phyloP scores from a whole-genome alignment of 305 asterid species.

The Plantago lanceolata region DNA sequence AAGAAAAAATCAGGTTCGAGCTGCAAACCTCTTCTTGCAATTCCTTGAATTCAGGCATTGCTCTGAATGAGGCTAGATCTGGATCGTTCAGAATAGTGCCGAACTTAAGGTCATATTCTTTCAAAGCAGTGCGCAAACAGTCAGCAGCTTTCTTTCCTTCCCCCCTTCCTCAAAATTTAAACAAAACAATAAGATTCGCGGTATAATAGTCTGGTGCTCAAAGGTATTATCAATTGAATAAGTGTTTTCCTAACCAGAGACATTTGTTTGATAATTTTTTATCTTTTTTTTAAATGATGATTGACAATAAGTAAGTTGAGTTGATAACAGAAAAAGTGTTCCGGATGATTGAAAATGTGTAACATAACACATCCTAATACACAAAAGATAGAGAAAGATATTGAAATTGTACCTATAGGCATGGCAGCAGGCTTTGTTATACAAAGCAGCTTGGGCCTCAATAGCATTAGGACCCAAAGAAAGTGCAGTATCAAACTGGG shows the following conservation, averaged over 20 bases:
- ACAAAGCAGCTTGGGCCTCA: conserved; percentile 92
- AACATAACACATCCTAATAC: not conserved
- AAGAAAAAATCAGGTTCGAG: conserved; percentile 14
- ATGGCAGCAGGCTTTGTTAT: conserved; percentile 95
- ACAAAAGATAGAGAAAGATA: conserved; percentile 8
- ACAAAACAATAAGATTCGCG: conserved; percentile 27
- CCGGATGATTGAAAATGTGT: not conserved
- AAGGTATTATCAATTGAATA: not conserved
- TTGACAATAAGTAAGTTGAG: not conserved
- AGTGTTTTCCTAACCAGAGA: not conserved
- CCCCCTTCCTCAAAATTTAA: conserved; percentile 54
- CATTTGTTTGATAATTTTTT: no score
- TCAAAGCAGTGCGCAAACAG: conserved; percentile 79
- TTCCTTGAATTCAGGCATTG: conserved; percentile 83
- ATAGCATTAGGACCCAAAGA: conserved; percentile 63
- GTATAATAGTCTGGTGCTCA: not conserved
- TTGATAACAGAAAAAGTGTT: not conserved
- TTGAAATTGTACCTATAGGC: conserved; percentile 63
- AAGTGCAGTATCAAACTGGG: conserved; percentile 83
- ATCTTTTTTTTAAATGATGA: not conserved
- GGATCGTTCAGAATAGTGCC: conserved; percentile 92
- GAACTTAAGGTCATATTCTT: conserved; percentile 73
- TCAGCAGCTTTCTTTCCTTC: conserved; percentile 87
- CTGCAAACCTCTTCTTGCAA: conserved; percentile 85
- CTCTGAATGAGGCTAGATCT: conserved; percentile 91